Evolutionary conservation across 768 basidiomycete species (phyloP).

Genomic region (Mycena crocata): DNA sequence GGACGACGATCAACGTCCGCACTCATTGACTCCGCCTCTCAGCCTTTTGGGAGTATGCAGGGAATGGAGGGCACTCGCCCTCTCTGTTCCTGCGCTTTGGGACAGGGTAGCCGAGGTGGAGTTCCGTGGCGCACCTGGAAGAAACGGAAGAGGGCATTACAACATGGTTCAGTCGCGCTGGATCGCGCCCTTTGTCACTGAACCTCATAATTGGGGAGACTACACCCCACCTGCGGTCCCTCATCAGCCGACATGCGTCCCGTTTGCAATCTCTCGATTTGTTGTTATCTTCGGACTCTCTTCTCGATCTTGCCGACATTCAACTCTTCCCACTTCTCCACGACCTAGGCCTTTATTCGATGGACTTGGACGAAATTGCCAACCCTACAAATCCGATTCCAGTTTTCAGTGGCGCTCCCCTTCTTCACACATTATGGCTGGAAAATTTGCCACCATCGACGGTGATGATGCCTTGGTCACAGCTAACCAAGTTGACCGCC

Average conservation of each 20-base stretch:
- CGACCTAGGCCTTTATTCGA: not conserved
- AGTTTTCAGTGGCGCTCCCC: too few species aligned
- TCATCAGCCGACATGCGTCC: slow-evolving; percentile 14
- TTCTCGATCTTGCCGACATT: not conserved
- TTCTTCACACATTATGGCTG: too few species aligned
- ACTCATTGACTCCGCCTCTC: not conserved
- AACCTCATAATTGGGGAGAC: not conserved
- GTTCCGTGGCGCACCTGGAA: not conserved
- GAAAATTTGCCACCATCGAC: too few species aligned
- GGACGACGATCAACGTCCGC: not conserved
- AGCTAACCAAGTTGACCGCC: too few species aligned
- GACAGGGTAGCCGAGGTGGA: slow-evolving; percentile 13
- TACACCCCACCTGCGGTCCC: not conserved
- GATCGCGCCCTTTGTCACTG: slow-evolving; percentile 16
- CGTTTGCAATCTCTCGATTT: slow-evolving; percentile 11
- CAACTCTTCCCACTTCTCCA: slow-evolving; percentile 5
- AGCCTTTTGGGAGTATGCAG: slow-evolving; percentile 15
- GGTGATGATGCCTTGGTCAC: too few species aligned
- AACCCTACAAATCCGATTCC: too few species aligned
- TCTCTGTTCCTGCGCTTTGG: slow-evolving; percentile 22
- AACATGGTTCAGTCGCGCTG: slow-evolving; percentile 24
- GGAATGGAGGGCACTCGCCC: slow-evolving; percentile 17
- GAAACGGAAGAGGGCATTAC: not conserved
- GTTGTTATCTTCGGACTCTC: not conserved
- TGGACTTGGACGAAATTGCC: too few species aligned